Base-by-base conservation (phyloP, 2,329 filamentous ascomycete genomes). In the Beauveria rudraprayagi region DNA sequence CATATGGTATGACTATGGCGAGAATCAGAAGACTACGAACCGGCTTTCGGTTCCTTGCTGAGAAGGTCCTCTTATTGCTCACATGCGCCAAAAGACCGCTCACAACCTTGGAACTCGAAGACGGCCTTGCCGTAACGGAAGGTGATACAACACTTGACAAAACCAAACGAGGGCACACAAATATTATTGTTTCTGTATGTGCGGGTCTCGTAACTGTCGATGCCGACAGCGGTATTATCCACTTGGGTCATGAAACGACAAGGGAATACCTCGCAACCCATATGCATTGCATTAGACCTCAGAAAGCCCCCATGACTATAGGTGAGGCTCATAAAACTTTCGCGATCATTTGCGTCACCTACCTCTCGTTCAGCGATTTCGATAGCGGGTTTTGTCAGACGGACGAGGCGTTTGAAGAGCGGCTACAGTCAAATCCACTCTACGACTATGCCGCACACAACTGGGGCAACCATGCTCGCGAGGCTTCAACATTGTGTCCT, bases 41-140 rank as follows among this genome's bases (percentile, higher is more conserved):
- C 3, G 72, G 70, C 3, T 62, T 70, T 19, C 48, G 53, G 26
- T 54, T 70, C 1, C 34, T 55, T 28, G 0, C 68, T 77, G 51
- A 77, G 77, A 0, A 72, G 67, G n/a, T 69, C 5, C 60, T 79
- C 0, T 67, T 66, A 0, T 79, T 74, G 77, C 72, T 79, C 10
- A 68, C 66, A 0, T 75, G 61, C 46, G 69, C 74, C 0, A 70
- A 65, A 57, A 69, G 71, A 48, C 71, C 65, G 0, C 61, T 80
- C 0, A 69, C 60, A 1, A 66, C 60, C 1, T 1, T 28, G 1
- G 75, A 79, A 61, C 69, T 80, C 5, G 69, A 70, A 58, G 70
- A 78, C 62, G 76, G 76, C 0, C 68, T 80, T 17, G 76, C 72
- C 0, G 65, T 76, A 0, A 70, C 75, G 48, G 1, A 58, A 5